These are phyloP conservation scores for Fusarium coffeatum DNA, from an alignment of 2,329 filamentous ascomycete genomes.

Conservation along the genomic window DNA sequence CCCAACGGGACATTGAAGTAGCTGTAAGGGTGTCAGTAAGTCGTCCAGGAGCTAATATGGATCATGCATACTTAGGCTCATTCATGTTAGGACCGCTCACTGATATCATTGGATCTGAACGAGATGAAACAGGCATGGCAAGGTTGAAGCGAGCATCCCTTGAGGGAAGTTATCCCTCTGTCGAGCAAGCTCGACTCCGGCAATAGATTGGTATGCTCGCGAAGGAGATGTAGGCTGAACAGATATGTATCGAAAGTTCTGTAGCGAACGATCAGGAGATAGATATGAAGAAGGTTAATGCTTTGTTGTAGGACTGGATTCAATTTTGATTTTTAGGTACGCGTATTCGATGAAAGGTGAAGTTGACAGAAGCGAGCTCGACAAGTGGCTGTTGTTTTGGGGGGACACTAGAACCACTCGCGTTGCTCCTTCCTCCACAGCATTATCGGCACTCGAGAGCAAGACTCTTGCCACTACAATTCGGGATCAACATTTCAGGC, in stretches of 20 bases:
- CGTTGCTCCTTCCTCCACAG: not conserved
- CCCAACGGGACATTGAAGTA: conserved; percentile 50
- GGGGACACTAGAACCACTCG: not conserved
- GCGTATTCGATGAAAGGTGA: not conserved
- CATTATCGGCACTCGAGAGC: not conserved
- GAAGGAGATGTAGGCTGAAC: not conserved
- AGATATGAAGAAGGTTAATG: not conserved
- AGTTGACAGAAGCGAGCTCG: not conserved
- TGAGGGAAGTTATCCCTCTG: not conserved
- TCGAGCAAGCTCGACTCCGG: not conserved
- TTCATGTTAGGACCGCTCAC: conserved; percentile 9
- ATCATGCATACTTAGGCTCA: conserved; percentile 43
- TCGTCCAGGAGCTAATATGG: rapidly evolving
- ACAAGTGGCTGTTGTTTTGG: not conserved
- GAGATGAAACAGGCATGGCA: conserved; percentile 38
- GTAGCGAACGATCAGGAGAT: not conserved
- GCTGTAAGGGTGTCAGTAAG: conserved; percentile 34
- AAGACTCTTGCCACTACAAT: not conserved
- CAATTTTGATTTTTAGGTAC: not conserved
- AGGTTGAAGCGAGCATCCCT: not conserved
- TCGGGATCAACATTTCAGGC: not conserved
- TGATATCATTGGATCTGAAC: conserved; percentile 27
- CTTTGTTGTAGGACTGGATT: not conserved
- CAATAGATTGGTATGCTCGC: not conserved
- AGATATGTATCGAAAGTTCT: not conserved